Evolutionary conservation across 2,329 filamentous ascomycete species (phyloP).

Genomic region (Colletotrichum sp.): DNA sequence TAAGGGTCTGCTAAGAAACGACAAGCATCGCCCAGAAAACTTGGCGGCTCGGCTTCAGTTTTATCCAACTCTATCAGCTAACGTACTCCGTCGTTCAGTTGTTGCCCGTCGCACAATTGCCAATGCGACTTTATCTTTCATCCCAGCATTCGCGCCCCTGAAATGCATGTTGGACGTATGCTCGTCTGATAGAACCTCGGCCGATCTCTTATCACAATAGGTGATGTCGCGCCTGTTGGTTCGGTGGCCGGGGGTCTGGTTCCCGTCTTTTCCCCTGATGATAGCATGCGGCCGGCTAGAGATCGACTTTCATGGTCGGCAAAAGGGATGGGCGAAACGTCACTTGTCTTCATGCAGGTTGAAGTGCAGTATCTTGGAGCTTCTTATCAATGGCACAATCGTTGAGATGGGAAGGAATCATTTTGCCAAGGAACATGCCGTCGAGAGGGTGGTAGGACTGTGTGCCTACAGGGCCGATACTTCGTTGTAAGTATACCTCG

Average conservation of each 20-base stretch:
- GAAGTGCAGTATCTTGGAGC: background rate
- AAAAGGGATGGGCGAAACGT: background rate
- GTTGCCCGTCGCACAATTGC: background rate
- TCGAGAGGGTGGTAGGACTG: background rate
- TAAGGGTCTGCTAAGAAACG: background rate
- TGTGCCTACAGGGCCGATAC: background rate
- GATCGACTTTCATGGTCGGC: background rate
- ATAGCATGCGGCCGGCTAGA: background rate
- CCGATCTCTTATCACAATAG: background rate
- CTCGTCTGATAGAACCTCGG: background rate
- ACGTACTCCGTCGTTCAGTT: background rate
- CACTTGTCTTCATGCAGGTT: background rate
- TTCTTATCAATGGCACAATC: background rate
- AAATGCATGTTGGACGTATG: background rate
- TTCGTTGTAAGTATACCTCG: background rate
- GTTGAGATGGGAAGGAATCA: background rate
- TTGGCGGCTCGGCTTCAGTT: background rate
- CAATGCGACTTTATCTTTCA: background rate
- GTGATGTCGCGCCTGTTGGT: background rate
- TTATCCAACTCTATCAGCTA: background rate
- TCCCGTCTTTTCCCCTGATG: background rate
- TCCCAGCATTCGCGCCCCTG: background rate
- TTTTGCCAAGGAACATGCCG: background rate
- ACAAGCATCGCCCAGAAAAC: background rate
- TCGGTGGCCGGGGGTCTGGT: background rate